Evolutionary conservation across 106 monocot genomes (phyloP).

Genomic region (Dendrobium chrysotoxum): DNA sequence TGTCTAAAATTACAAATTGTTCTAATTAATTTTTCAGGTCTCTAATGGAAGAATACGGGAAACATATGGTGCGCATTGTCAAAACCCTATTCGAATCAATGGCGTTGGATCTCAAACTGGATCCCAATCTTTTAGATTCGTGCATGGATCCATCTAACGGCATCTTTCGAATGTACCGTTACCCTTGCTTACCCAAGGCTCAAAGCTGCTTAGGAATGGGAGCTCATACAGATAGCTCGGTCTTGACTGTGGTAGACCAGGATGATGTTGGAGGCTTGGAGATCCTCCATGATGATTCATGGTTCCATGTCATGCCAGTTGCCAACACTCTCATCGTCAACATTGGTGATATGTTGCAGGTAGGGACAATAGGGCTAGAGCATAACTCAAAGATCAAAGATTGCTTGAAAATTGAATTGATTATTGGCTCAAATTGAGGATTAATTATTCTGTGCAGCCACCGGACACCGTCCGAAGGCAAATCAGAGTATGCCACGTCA

Average conservation of each 20-base stretch:
- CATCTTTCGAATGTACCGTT: constrained; percentile 46
- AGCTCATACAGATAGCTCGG: constrained; percentile 71
- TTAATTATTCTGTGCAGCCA: too few species aligned
- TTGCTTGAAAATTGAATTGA: too few species aligned
- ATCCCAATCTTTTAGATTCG: background rate
- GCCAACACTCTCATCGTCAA: constrained; percentile 45
- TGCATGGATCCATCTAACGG: constrained; percentile 34
- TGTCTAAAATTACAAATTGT: too few species aligned
- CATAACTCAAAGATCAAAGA: too few species aligned
- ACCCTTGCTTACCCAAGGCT: constrained; percentile 30
- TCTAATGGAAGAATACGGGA: constrained; percentile 25
- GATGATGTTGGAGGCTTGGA: constrained; percentile 61
- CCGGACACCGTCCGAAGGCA: too few species aligned
- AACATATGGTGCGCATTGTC: constrained; percentile 39
- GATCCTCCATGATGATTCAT: constrained; percentile 26
- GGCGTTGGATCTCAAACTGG: constrained; percentile 24
- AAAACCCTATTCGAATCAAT: constrained; percentile 32
- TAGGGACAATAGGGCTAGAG: constrained; percentile 3
- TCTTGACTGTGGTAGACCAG: constrained; percentile 38
- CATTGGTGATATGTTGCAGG: constrained; percentile 69
- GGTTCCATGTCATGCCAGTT: constrained; percentile 41
- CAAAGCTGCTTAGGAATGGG: constrained; percentile 37
- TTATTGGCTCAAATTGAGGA: too few species aligned
- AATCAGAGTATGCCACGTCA: too few species aligned
- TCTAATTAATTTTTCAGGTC: constrained; percentile 3